Conservation (phyloP, 2,329 filamentous ascomycete genomes). For the Pseudogymnoascus sp. region DNA sequence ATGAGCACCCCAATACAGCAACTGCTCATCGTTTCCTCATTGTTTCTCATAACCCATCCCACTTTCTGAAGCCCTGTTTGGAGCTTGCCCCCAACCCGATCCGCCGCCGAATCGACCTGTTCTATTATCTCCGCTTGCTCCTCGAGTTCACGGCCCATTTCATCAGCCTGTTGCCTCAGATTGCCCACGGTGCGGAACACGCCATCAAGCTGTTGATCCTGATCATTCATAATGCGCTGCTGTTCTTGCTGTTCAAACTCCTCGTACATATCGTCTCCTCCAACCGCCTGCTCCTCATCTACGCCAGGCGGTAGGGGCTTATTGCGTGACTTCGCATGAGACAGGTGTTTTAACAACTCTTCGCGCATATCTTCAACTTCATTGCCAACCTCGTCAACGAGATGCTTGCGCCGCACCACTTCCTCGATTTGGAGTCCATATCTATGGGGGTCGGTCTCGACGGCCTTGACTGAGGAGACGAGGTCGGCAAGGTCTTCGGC, state of each 20-base stretch:
- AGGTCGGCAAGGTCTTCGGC: constrained; percentile 84
- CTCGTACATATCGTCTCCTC: constrained; percentile 46
- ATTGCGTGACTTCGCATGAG: constrained; percentile 34
- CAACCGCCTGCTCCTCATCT: constrained; percentile 21
- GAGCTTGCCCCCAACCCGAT: constrained; percentile 78
- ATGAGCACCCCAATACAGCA: constrained; percentile 89
- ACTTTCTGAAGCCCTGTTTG: constrained; percentile 82
- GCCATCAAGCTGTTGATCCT: constrained; percentile 85
- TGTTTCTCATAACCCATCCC: constrained; percentile 72
- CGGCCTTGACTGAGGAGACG: constrained; percentile 73
- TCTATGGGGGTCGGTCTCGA: constrained; percentile 77
- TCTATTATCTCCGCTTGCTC: constrained; percentile 88
- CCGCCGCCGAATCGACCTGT: constrained; percentile 73
- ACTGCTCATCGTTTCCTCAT: constrained; percentile 80
- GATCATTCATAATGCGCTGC: constrained; percentile 83
- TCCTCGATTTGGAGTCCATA: constrained; percentile 82
- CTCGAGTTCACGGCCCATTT: constrained; percentile 93
- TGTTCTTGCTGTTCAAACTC: constrained; percentile 90
- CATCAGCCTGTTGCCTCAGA: constrained; percentile 79
- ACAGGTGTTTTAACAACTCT: constrained; percentile 59
- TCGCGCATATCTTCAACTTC: constrained; percentile 86
- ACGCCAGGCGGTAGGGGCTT: constrained; percentile 50
- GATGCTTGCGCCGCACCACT: constrained; percentile 66
- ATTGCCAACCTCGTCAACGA: constrained; percentile 81
- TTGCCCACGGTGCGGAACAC: constrained; percentile 92